Conservation (phyloP, 2,329 filamentous ascomycete genomes). For the Arthrobotrys entomopaga region DNA sequence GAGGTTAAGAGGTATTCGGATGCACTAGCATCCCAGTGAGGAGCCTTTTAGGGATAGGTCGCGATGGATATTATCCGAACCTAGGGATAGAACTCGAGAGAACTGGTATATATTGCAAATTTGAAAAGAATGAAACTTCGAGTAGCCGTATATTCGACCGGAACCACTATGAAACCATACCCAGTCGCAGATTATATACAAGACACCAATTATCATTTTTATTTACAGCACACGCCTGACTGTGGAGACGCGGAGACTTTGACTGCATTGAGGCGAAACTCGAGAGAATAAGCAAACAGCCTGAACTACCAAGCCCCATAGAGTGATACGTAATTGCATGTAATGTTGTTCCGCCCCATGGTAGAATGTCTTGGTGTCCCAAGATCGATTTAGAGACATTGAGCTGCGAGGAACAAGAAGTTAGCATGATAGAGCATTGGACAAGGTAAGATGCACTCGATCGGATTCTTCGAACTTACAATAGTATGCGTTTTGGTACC, state of each 20-base stretch:
- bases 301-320: background rate
- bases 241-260: too few relatives aligned
- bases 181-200: constrained; percentile 5
- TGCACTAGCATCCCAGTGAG: constrained; percentile 39
- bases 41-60: background rate
- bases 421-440: too few relatives aligned
- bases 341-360: too few relatives aligned
- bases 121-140: too few relatives aligned
- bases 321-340: background rate
- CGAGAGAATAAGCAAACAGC: too few relatives aligned
- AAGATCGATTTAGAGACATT: constrained; percentile 9
- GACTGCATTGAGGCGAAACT: too few relatives aligned
- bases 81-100: too few relatives aligned
- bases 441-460: too few relatives aligned
- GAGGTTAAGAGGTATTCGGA: constrained; percentile 80
- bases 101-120: too few relatives aligned
- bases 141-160: too few relatives aligned
- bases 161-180: too few relatives aligned
- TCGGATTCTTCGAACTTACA: constrained; percentile 17
- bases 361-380: background rate
- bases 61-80: background rate
- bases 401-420: background rate
- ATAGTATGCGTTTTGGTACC: constrained; percentile 60
- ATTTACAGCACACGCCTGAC: constrained; percentile 4
- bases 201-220: constrained; percentile 6